Percentiles rank a stretch among this genome's conserved stretches.
Evolutionary conservation across 352 stramenopile species (phyloP).

Genomic region (Aphanomyces cochlioides): DNA sequence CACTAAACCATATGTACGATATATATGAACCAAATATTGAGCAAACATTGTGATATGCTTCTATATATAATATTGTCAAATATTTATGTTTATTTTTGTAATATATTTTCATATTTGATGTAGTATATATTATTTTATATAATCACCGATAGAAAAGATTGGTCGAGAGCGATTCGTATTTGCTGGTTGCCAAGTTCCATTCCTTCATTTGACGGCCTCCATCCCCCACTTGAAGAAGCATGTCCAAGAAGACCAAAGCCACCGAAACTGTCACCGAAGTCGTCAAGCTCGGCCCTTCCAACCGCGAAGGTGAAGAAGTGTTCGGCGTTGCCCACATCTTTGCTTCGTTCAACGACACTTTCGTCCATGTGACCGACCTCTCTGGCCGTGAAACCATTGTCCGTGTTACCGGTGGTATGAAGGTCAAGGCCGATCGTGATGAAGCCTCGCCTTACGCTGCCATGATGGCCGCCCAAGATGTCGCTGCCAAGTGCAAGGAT

Average conservation of each 20-base stretch:
- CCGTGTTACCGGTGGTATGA: slow-evolving; percentile 99
- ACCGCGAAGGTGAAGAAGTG: slow-evolving; percentile 97
- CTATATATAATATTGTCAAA: no score
- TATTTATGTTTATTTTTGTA: no score
- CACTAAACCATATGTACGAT: no score
- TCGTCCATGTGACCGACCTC: slow-evolving; percentile 99
- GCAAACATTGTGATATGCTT: no score
- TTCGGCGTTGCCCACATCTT: slow-evolving; percentile 99
- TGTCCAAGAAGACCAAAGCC: slow-evolving; percentile 32
- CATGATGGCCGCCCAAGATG: slow-evolving; percentile 99
- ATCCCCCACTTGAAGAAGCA: slow-evolving; percentile 18
- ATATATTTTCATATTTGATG: no score
- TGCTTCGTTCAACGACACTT: slow-evolving; percentile 99
- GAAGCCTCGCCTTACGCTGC: slow-evolving; percentile 99
- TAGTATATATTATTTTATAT: no score
- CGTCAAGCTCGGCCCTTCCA: slow-evolving; percentile 89
- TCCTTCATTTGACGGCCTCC: slow-evolving; percentile 25
- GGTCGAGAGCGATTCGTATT: no score
- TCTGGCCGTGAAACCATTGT: slow-evolving; percentile 99
- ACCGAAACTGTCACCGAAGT: slow-evolving; percentile 88
- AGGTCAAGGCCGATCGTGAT: slow-evolving; percentile 99
- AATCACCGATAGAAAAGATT: no score
- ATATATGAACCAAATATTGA: no score
- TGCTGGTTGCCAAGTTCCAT: background rate
- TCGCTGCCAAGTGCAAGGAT: slow-evolving; percentile 95